Evolutionary conservation across 176 grass and related monocot species (phyloP).

Genomic region (Bothriochloa decipiens): DNA sequence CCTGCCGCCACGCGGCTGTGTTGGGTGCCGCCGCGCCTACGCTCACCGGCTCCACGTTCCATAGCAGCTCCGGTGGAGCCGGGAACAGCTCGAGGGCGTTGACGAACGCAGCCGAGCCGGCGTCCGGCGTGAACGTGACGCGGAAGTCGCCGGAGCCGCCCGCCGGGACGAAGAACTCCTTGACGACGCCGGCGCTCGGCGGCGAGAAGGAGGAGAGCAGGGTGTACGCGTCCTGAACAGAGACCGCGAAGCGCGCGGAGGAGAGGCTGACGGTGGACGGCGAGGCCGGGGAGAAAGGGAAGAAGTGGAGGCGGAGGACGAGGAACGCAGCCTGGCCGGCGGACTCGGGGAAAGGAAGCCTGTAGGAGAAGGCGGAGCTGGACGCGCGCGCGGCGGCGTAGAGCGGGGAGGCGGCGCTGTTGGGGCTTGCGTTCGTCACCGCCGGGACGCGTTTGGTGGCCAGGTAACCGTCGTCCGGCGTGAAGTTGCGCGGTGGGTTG

Average conservation of each 20-base stretch:
- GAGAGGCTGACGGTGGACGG: slow-evolving; percentile 14
- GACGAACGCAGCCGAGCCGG: slow-evolving; percentile 48
- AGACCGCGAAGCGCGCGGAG: slow-evolving; percentile 52
- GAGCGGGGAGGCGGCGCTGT: slow-evolving; percentile 24
- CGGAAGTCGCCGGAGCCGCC: slow-evolving; percentile 4
- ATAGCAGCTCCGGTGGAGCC: slow-evolving; percentile 44
- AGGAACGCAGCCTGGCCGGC: slow-evolving; percentile 15
- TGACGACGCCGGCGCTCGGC: slow-evolving; percentile 36
- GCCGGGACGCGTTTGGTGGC: background rate
- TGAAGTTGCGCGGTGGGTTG: slow-evolving; percentile 37
- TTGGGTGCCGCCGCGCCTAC: background rate
- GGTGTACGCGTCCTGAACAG: slow-evolving; percentile 27
- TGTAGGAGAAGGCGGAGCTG: slow-evolving; percentile 43
- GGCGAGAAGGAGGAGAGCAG: slow-evolving; percentile 52
- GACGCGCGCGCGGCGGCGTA: slow-evolving; percentile 64
- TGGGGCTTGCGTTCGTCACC: slow-evolving; percentile 28
- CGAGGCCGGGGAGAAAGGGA: slow-evolving; percentile 42
- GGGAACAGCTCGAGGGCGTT: slow-evolving; percentile 67
- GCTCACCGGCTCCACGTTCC: slow-evolving; percentile 24
- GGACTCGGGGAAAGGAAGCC: background rate
- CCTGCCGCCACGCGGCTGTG: background rate
- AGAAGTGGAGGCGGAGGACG: slow-evolving; percentile 90
- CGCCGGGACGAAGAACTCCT: slow-evolving; percentile 68
- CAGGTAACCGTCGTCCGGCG: slow-evolving; percentile 32
- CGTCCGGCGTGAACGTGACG: slow-evolving; percentile 39